Evolutionary conservation across 164 flowering plant genomes (phyloP), one percentile per base, ranked within the genome.

Genomic region (Santalum album): DNA sequence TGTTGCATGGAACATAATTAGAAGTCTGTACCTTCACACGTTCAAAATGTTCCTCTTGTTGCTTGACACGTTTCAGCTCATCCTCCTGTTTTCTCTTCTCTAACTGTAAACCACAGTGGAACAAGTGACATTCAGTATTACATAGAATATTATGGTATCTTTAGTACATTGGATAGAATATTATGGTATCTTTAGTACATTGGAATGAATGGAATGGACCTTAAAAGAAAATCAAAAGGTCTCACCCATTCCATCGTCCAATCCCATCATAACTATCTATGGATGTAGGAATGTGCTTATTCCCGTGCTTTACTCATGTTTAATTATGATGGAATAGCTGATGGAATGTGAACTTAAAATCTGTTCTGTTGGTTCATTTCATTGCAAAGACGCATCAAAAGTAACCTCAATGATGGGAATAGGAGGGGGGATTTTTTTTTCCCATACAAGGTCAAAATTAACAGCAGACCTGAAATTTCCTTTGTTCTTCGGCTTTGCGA

Each of bases 71-170:
- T 74, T 81, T 92, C 43, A 73, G 71, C 69, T 87, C 96, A 60
- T 89, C 99, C 68, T 89, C 97, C 66, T 81, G 97, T 62, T 87
- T 87, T 71, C 96, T 84, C 68, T 63, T 82, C 69, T 92, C 97
- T 78, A 87, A 52, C 97, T 92, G 78, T 61, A 59, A 34, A 34
- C 55, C 46, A 20, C 35, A 50, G 1, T 23, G 42, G 34, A 50
- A 45, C 55, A 22, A 45, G 19, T 18, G 52, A 53, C 21, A 45
- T 14, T 20, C 25, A 45, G 9, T 3, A 21, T 45, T 10, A 45
- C 14, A 10, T 2, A 22, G 6, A 0, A 45, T 45, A 17, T 20
- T 21, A 42, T n/a, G n/a, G n/a, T n/a, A n/a, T n/a, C n/a, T n/a
- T n/a, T n/a, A n/a, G n/a, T n/a, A n/a, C n/a, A 21, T 45, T 10